A percentile compares a stretch with the other conserved stretches of the same genome.
phyloP scores from a whole-genome alignment of 331 rosid genomes.

The Malus hybrid region DNA sequence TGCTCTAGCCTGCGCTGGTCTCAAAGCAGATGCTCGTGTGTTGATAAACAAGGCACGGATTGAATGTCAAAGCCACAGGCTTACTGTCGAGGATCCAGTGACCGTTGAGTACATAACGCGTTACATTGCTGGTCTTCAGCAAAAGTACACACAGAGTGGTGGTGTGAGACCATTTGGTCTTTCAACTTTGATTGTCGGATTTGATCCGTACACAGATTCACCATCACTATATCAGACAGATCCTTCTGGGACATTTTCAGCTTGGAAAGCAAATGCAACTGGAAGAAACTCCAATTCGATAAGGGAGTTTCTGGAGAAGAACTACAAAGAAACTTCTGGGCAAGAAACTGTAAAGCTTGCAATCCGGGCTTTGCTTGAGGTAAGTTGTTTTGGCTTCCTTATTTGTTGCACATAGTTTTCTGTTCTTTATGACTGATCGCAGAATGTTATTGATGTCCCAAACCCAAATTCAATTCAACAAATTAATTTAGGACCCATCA shows the following conservation, averaged over 20 bases:
- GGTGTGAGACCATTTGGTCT: conserved; percentile 98
- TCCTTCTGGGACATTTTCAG: conserved; percentile 96
- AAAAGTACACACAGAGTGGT: conserved; percentile 97
- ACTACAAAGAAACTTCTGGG: conserved; percentile 84
- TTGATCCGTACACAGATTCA: conserved; percentile 67
- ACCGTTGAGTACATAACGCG: conserved; percentile 94
- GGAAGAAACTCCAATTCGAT: conserved; percentile 95
- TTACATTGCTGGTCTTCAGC: conserved; percentile 96
- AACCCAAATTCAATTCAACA: background rate
- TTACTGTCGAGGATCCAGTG: conserved; percentile 91
- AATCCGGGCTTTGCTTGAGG: conserved; percentile 95
- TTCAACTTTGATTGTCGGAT: conserved; percentile 88
- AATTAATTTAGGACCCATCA: background rate
- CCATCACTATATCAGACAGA: conserved; percentile 92
- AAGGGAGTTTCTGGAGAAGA: conserved; percentile 88
- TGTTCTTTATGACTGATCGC: background rate
- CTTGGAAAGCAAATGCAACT: conserved; percentile 97
- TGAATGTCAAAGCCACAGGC: conserved; percentile 97
- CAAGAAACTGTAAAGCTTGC: conserved; percentile 90
- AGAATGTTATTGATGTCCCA: background rate
- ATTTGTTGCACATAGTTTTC: background rate
- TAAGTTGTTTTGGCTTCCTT: conserved; percentile 18
- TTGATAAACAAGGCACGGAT: conserved; percentile 82
- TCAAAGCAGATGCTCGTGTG: conserved; percentile 98
- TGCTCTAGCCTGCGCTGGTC: conserved; percentile 98